Base-by-base conservation (phyloP, 2,329 filamentous ascomycete genomes). In the Fusarium liriodendri region DNA sequence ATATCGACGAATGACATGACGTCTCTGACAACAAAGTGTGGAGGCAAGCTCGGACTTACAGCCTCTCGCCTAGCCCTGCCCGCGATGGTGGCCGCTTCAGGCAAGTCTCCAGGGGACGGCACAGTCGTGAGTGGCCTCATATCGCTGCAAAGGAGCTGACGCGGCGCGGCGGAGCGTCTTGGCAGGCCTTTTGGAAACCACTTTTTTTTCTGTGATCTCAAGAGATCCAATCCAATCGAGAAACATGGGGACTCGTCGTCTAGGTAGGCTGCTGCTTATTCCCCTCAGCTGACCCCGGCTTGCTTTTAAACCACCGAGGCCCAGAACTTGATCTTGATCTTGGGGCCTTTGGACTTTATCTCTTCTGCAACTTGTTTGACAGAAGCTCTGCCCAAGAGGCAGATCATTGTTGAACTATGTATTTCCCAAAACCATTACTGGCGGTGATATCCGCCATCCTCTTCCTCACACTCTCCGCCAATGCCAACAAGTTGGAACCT, bases 101-200 rank as follows among this genome's bases (percentile, higher is more conserved):
- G 58, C 32, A 47, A 47, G 40, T 22, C 35, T 18, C 25, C 38
- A 29, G 16, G 37, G 11, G 35, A 40, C 47, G 7, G 16, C 29
- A 38, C 60, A n/a, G n/a, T 25, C 32, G 33, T 32, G 37, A 47
- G 58, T 47, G 58, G 58, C 58, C 58, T 61, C 58, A 61, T 45
- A 16, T 9, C 8, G 27, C 40, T 45, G 18, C 27, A 33, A 25
- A 11, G 18, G 13, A n/a, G 58, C 42, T 61, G 58, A 61, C 58
- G 58, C 58, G 40, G 58, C 40, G 58, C 38, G 58, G 57, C 25
- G 18, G 37, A 32, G 25, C 10, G 18, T 13, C 57, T 60, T 60
- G 57, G 57, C 57, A 61, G 38, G 10, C 35, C 40, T 47, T 61
- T 45, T 40, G 18, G 18, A 42, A 59, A 40, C 57, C 35, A 38